These are phyloP conservation scores for Paecilomyces sp. DNA, from an alignment of 2,329 filamentous ascomycete species.

Conservation along the genomic window DNA sequence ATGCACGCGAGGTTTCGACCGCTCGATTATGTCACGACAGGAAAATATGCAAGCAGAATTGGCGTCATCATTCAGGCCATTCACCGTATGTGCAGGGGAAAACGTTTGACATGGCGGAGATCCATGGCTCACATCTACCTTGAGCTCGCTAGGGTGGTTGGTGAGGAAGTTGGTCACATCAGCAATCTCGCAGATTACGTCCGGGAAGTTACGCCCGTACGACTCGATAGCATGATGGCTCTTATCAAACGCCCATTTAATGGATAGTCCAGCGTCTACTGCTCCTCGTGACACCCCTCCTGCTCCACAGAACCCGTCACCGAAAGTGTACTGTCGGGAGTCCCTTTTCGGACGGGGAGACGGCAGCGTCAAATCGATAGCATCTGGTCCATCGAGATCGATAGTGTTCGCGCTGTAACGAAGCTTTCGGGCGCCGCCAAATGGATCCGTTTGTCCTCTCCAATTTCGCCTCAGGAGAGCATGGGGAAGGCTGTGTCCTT, in stretches of 20 bases:
- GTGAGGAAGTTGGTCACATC: constrained; percentile 42
- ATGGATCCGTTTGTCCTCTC: constrained; percentile 23
- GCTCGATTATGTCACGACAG: constrained; percentile 48
- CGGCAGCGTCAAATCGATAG: constrained; percentile 14
- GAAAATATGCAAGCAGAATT: constrained; percentile 55
- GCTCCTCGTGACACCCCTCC: constrained; percentile 66
- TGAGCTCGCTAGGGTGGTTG: constrained; percentile 22
- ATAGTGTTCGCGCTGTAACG: background rate
- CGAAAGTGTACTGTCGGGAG: constrained; percentile 52
- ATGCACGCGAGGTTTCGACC: constrained; percentile 57
- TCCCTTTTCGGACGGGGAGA: constrained; percentile 24
- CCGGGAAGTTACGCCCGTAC: constrained; percentile 52
- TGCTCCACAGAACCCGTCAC: constrained; percentile 66
- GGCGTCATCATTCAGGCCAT: constrained; percentile 52
- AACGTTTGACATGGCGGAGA: constrained; percentile 74
- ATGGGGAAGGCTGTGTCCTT: constrained; percentile 6
- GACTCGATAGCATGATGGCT: constrained; percentile 50
- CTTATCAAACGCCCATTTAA: constrained; percentile 60
- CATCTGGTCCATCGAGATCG: background rate
- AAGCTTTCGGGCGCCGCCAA: constrained; percentile 16
- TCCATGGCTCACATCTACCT: constrained; percentile 64
- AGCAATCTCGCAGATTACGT: constrained; percentile 23
- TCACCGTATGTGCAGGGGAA: constrained; percentile 61
- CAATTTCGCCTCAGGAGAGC: constrained; percentile 20
- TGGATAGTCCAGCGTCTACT: constrained; percentile 47